These are phyloP conservation scores for Globisporangium acanthophoron DNA, from an alignment of 352 stramenopile species.

Conservation along the genomic window DNA sequence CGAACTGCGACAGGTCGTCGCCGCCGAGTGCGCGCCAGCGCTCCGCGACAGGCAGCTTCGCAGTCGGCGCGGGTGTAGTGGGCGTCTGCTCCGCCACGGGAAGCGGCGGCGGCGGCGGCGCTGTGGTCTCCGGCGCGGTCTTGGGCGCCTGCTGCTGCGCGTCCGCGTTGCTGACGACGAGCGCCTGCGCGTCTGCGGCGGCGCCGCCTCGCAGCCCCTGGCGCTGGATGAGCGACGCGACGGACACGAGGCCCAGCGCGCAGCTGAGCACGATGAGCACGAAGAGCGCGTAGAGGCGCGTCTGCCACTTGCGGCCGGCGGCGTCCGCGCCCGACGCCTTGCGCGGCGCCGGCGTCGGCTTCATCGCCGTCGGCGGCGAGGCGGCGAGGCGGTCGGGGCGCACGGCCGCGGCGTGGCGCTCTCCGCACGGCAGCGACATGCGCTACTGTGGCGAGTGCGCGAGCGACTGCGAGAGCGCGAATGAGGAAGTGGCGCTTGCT, in stretches of 20 bases:
- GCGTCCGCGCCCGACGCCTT: not conserved
- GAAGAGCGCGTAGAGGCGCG: conserved; percentile 21
- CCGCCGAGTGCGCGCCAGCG: conserved; percentile 4
- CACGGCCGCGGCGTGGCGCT: conserved; percentile 7
- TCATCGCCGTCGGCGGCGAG: not conserved
- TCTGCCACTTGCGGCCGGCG: conserved; percentile 5
- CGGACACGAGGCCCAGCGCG: conserved; percentile 42
- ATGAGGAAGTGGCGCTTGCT: too few species aligned
- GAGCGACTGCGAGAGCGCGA: not conserved
- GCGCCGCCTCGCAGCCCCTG: conserved; percentile 19
- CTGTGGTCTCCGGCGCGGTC: not conserved
- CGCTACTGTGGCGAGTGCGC: not conserved
- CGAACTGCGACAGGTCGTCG: conserved; percentile 28
- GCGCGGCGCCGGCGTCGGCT: not conserved
- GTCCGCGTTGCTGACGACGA: conserved; percentile 5
- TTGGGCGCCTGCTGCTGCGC: not conserved
- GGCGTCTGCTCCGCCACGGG: not conserved
- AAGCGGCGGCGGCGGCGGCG: not conserved
- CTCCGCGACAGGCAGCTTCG: conserved; percentile 9
- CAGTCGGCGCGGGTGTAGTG: not conserved
- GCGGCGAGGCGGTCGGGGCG: conserved; percentile 8
- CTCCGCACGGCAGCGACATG: conserved; percentile 11
- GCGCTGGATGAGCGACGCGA: conserved; percentile 51
- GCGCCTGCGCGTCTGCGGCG: conserved; percentile 7
- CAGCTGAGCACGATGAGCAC: conserved; percentile 49